Evolutionary conservation across 139 green algal genomes (phyloP), one percentile per base, ranked within the genome.

Genomic region (Auxenochlorella pyrenoidosa): DNA sequence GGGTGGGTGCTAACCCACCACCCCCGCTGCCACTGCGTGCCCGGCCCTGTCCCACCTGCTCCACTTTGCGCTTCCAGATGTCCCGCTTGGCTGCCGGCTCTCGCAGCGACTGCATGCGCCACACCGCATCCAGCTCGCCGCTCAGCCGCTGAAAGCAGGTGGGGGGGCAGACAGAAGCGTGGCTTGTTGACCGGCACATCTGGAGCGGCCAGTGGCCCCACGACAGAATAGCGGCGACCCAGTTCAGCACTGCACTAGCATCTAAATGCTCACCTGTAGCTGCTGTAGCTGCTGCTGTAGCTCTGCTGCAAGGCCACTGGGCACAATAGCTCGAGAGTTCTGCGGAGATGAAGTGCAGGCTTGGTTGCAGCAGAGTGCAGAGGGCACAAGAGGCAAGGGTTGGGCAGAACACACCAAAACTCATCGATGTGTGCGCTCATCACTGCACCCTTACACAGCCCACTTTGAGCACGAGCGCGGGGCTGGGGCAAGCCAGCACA

Each of bases 41-140:
- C 10, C 47, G 24, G 8, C n/a, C 34, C 21, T 10, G 36, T 16
- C 75, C 16, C 63, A 76, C 80, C 85, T 96, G 93, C 89, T 98
- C 94, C 72, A 98, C 95, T 87, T 97, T 98, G 71, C 83, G 60
- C 68, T 92, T 92, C 95, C 95, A 98, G 0, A 98, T 77, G 41
- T 97, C 92, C 2, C 93, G 85, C 79, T 94, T 95, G 34, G 83
- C 82, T 72, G 79, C 70, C 15, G 88, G 88, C 80, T 96, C 93
- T 21, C 94, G 86, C 3, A 98, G 83, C 4, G 94, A 86, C 66
- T 96, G 93, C 95, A 98, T 98, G 34, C 96, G 93, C 94, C 95
- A 98, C 16, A 92, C 86, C n/a, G 88, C 93, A 68, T 98, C 95
- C 90, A 98, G 91, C 60, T 97, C 93, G 26, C 79, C 41, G 79